phyloP scores from a whole-genome alignment of 2,329 filamentous ascomycete genomes.

The Ophiocordyceps camponoti-leonardi region DNA sequence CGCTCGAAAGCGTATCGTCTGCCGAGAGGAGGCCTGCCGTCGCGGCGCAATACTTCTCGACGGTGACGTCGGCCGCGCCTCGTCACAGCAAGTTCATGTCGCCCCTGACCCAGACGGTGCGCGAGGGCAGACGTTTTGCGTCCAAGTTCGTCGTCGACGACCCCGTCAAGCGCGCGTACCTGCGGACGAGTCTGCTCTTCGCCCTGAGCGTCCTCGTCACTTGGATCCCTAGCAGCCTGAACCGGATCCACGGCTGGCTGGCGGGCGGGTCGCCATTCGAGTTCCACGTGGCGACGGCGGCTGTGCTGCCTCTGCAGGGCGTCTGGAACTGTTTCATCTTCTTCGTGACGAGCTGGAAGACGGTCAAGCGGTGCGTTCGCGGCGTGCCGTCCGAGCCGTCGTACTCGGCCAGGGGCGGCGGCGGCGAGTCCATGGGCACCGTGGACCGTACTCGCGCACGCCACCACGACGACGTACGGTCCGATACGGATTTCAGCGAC shows the following conservation, averaged over 20 bases:
- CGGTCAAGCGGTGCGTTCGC: conserved; percentile 6
- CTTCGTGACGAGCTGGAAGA: conserved; percentile 41
- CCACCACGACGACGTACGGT: background rate
- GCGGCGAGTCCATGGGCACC: background rate
- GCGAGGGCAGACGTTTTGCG: conserved; percentile 13
- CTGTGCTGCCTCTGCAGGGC: conserved; percentile 62
- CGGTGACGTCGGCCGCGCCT: conserved; percentile 10
- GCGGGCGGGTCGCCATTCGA: conserved; percentile 36
- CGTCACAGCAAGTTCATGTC: conserved; percentile 1
- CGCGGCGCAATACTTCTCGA: conserved; percentile 16
- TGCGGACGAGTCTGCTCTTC: conserved; percentile 43
- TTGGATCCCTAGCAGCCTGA: conserved; percentile 52
- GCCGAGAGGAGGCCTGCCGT: conserved; percentile 6
- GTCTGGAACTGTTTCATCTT: conserved; percentile 72
- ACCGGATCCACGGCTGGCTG: conserved; percentile 53
- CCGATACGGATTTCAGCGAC: conserved; percentile 10
- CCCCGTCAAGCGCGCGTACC: conserved; percentile 42
- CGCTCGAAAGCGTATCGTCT: conserved; percentile 7
- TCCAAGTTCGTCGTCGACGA: conserved; percentile 23
- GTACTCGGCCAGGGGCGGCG: background rate
- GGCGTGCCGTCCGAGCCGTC: background rate
- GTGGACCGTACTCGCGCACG: conserved; percentile 1
- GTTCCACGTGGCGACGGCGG: conserved; percentile 50
- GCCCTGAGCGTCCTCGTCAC: conserved; percentile 43
- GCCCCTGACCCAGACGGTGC: conserved; percentile 4